Percentiles rank a stretch among this genome's conserved stretches.
These are phyloP conservation scores for Cladosporium colombiae DNA, from an alignment of 2,329 filamentous ascomycete genomes.

Conservation along the genomic window DNA sequence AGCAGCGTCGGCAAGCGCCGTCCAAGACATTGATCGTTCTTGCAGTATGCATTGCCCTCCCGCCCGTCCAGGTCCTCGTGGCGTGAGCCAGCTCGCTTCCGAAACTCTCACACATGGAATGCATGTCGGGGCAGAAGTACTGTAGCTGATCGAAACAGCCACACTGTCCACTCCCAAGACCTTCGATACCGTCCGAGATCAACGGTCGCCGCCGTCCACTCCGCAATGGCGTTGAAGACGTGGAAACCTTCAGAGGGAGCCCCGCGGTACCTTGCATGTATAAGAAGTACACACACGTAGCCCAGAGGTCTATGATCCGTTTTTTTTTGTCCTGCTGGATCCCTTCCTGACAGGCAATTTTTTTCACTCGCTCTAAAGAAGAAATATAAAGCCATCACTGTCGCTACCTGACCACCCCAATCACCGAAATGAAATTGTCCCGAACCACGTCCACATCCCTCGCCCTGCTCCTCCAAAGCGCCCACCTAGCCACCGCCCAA, in stretches of 20 bases:
- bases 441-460: not conserved
- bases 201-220: not conserved
- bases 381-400: not conserved
- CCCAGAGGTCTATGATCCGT: too few relatives aligned
- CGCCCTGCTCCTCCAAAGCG: not conserved
- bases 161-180: slow-evolving; percentile 11
- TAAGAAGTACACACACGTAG: not conserved
- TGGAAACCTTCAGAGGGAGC: not conserved
- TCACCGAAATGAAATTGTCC: slow-evolving; percentile 1
- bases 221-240: not conserved
- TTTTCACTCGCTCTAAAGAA: too few relatives aligned
- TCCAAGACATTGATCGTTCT: too few relatives aligned
- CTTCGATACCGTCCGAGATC: not conserved
- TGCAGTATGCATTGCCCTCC: too few relatives aligned
- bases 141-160: not conserved
- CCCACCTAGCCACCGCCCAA: not conserved
- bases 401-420: not conserved
- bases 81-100: slow-evolving; percentile 9
- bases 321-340: not conserved
- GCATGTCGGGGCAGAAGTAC: not conserved
- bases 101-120: not conserved
- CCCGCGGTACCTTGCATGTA: slow-evolving; percentile 9
- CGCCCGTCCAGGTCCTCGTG: too few relatives aligned
- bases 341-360: not conserved
- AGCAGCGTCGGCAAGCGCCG: too few relatives aligned